phyloP scores from a whole-genome alignment of 1,284 basidiomycete genomes.

The Leucocoprinus gongylophorus region DNA sequence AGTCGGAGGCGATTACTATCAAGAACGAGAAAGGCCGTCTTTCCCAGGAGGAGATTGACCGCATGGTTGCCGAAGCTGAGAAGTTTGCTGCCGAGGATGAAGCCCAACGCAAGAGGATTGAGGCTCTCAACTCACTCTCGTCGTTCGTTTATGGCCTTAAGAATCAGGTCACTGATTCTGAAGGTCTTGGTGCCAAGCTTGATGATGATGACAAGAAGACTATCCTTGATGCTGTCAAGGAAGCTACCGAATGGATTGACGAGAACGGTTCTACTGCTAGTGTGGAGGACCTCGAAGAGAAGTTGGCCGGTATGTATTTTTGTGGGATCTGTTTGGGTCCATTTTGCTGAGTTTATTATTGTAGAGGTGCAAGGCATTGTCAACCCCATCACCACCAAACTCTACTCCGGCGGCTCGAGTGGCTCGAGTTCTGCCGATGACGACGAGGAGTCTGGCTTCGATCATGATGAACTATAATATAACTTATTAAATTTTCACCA shows the following conservation, averaged over 20 bases:
- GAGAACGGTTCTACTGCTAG: constrained; percentile 70
- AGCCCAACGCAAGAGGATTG: constrained; percentile 81
- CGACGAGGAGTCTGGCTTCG: constrained; percentile 47
- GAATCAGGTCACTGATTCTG: constrained; percentile 78
- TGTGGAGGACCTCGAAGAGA: constrained; percentile 89
- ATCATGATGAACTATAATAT: constrained; percentile 64
- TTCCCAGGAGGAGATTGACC: constrained; percentile 81
- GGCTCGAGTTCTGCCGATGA: constrained; percentile 30
- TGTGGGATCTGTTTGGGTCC: not conserved
- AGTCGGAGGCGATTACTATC: constrained; percentile 84
- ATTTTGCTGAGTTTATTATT: not conserved
- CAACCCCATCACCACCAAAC: constrained; percentile 72
- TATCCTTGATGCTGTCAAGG: constrained; percentile 78
- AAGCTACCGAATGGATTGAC: constrained; percentile 89
- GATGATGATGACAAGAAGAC: constrained; percentile 86
- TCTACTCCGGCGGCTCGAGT: constrained; percentile 51
- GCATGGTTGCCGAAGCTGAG: constrained; percentile 91
- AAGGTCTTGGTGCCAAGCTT: constrained; percentile 89
- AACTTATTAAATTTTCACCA: not conserved
- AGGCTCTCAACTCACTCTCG: constrained; percentile 75
- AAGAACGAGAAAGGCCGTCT: constrained; percentile 85
- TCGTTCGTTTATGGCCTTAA: constrained; percentile 80
- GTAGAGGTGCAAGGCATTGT: constrained; percentile 67
- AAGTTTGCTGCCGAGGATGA: constrained; percentile 75
- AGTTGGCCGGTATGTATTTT: constrained; percentile 47